Base-by-base conservation (phyloP, 2,329 filamentous ascomycete species). In the Nemania diffusa region DNA sequence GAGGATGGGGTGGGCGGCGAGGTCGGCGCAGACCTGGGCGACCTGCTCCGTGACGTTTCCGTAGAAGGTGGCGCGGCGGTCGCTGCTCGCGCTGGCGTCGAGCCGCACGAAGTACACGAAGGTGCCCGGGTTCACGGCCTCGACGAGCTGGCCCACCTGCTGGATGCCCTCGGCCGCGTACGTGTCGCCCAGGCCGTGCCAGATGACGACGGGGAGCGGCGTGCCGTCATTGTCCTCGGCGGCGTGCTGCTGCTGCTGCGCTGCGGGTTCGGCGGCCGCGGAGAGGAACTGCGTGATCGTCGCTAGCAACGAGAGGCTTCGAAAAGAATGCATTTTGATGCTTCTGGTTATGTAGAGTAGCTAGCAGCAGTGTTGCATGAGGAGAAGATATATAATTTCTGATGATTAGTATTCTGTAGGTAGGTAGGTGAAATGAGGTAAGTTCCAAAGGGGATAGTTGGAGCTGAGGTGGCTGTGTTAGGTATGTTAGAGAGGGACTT, bases 161-260 rank as follows among this genome's bases (percentile, higher is more conserved):
- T 88, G 86, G 62, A 98, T 85, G 64, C 94, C 94, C 37, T 94
- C 90, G 70, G 88, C 88, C 59, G 88, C 87, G 81, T 90, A 97
- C 78, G 90, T 87, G 80, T 96, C 92, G 74, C 89, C 89, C 11
- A 90, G 83, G 27, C 88, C 96, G 80, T 99, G 96, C 96, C 96
- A 99, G 81, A 99, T 92, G 67, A 99, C 87, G 40, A 99, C 85
- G 0, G 96, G 96, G 32, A 97, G 87, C 3, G 92, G 93, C n/a
- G 87, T 89, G 72, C 89, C 87, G 75, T 85, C 79, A 56, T 82
- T 74, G 46, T 84, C 79, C 29, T 81, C 79, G 70, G 79, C 70
- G 13, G 65, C 57, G 58, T 56, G 46, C 24, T 22, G 62, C 13
- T 61, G 65, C 20, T 57, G 65, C 20, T 52, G 63, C 32, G 22